Conservation (phyloP, 2,329 filamentous ascomycete species). For the Fusarium falciforme region DNA sequence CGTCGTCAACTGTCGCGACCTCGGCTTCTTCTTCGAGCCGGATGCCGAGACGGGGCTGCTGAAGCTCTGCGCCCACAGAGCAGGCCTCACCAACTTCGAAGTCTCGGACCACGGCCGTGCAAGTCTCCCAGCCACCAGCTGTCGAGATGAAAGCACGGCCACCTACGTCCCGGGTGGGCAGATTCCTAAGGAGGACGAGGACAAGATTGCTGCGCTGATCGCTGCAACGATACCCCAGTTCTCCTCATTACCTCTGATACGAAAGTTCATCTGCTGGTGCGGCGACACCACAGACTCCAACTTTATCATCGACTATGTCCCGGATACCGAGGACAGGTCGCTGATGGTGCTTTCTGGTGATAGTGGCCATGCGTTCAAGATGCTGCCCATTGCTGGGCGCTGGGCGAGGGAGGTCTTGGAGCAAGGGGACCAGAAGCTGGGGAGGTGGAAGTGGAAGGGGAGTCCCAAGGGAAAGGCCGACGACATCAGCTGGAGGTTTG, state of each 20-base stretch:
- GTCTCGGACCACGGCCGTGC: slow-evolving; percentile 36
- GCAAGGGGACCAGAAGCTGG: slow-evolving; percentile 54
- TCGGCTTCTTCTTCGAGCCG: slow-evolving; percentile 74
- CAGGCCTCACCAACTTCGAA: slow-evolving; percentile 61
- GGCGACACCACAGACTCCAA: slow-evolving; percentile 70
- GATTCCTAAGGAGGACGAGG: slow-evolving; percentile 64
- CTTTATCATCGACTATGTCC: slow-evolving; percentile 68
- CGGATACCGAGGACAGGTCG: slow-evolving; percentile 52
- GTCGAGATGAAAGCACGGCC: slow-evolving; percentile 29
- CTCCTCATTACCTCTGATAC: slow-evolving; percentile 63
- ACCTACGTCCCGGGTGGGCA: not conserved
- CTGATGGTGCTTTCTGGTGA: slow-evolving; percentile 66
- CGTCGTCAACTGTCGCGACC: slow-evolving; percentile 67
- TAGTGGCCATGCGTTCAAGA: slow-evolving; percentile 71
- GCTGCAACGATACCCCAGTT: slow-evolving; percentile 62
- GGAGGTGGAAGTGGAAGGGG: slow-evolving; percentile 65
- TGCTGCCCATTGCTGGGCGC: slow-evolving; percentile 66
- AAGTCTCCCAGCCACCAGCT: slow-evolving; percentile 51
- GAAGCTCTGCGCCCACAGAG: slow-evolving; percentile 68
- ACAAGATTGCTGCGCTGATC: slow-evolving; percentile 60
- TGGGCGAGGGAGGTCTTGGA: slow-evolving; percentile 63
- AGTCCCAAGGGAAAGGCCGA: slow-evolving; percentile 31
- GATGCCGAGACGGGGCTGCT: slow-evolving; percentile 66
- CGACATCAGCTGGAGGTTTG: slow-evolving; percentile 51
- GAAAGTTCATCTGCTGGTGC: slow-evolving; percentile 69